A percentile compares a stretch with the other conserved stretches of the same genome.
Evolutionary conservation across 1,284 basidiomycete species (phyloP).

Genomic region (Agaricales sp.): DNA sequence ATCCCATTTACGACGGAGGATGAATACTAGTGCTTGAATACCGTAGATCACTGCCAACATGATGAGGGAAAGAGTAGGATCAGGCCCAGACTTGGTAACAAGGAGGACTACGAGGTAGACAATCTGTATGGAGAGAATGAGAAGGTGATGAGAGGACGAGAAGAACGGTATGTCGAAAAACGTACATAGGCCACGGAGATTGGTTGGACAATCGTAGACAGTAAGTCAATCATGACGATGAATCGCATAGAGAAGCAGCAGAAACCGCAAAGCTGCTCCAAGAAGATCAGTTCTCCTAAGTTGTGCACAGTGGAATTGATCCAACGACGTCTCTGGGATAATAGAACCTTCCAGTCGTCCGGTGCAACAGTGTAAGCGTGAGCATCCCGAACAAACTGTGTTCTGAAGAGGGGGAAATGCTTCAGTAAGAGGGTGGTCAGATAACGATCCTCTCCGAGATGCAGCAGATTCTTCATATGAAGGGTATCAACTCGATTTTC

Average conservation of each 20-base stretch:
- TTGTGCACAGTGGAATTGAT: slow-evolving; percentile 99
- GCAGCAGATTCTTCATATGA: slow-evolving; percentile 95
- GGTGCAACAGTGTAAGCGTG: slow-evolving; percentile 89
- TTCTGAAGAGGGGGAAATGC: slow-evolving; percentile 88
- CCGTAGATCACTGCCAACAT: slow-evolving; percentile 94
- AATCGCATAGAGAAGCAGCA: slow-evolving; percentile 99
- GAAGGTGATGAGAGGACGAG: not conserved
- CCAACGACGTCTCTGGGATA: slow-evolving; percentile 98
- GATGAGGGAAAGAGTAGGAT: slow-evolving; percentile 76
- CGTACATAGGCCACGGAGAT: slow-evolving; percentile 91
- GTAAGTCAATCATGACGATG: slow-evolving; percentile 90
- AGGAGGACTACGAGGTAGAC: slow-evolving; percentile 80
- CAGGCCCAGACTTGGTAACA: slow-evolving; percentile 46
- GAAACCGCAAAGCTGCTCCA: slow-evolving; percentile 93
- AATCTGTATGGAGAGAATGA: slow-evolving; percentile 39
- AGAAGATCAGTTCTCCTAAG: slow-evolving; percentile 83
- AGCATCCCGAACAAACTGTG: slow-evolving; percentile 90
- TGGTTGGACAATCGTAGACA: slow-evolving; percentile 82
- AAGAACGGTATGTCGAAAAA: slow-evolving; percentile 17
- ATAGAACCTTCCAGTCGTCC: slow-evolving; percentile 86
- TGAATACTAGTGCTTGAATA: slow-evolving; percentile 79
- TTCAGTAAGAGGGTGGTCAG: slow-evolving; percentile 92
- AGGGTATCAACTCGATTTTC: slow-evolving; percentile 96
- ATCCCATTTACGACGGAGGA: slow-evolving; percentile 86
- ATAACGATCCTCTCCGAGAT: slow-evolving; percentile 98